Evolutionary conservation across 495 filamentous ascomycete species (phyloP), one percentile per base, ranked within the genome.

Genomic region (Coniosporium apollinis): DNA sequence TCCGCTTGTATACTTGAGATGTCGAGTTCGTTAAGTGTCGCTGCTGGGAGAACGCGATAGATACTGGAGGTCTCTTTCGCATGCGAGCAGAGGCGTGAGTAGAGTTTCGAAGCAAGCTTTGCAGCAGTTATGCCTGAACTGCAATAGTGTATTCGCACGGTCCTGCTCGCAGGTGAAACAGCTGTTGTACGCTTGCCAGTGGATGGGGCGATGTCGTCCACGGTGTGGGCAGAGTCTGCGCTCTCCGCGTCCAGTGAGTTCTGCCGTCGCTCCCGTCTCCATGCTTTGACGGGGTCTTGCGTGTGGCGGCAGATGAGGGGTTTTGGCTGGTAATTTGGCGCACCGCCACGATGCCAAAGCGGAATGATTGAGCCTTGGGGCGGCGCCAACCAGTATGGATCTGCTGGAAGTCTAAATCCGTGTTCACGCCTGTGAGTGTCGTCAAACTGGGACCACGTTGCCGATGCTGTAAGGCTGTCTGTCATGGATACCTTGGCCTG

Each of bases 281-380:
- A 53, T 14, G 37, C 43, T 28, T 51, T 47, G 24, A 51, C 37
- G 16, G 50, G 49, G 29, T 53, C 46, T 34, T 46, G 39, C 15
- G 34, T 36, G 30, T 51, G 48, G 18, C 33, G 41, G 19, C 38
- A 35, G 19, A 53, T 53, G 44, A 53, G 39, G 3, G 48, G 50
- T 37, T 51, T 53, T 15, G 50, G 50, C 29, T 53, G 48, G 21
- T 53, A 53, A 18, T 51, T 45, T 3, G 50, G 50, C 13, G 45
- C 34, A 6, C 50, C 50, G 4, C 48, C 50, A 28, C 45, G 36
- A 34, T 53, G 50, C 50, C 50, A 53, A 4, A 53, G 16, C 10
- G 50, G 49, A n/a, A 53, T 30, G n/a, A 53, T 49, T 14, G 49
- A 51, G 5, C 50, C 50, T 35, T 51, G 48, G 2, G 48, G 48